phyloP scores from a whole-genome alignment of 202 grass and related monocot genomes.

The Eragrostis tef region DNA sequence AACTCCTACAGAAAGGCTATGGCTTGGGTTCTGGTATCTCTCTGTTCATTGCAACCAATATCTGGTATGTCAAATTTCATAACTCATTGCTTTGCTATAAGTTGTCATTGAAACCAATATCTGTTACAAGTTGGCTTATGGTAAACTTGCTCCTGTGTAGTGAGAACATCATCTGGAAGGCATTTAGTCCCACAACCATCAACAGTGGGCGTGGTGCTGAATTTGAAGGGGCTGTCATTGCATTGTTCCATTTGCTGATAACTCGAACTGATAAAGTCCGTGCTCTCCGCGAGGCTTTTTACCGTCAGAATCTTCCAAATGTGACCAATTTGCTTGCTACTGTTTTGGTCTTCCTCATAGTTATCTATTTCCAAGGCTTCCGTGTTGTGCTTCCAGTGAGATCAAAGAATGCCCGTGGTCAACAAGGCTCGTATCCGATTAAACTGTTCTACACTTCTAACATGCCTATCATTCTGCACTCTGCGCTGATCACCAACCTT shows the following conservation, averaged over 20 bases:
- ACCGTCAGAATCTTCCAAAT: constrained; percentile 86
- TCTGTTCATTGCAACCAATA: constrained; percentile 92
- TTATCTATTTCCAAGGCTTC: constrained; percentile 91
- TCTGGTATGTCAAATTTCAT: constrained; percentile 53
- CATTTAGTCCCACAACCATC: constrained; percentile 92
- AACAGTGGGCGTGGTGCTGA: constrained; percentile 87
- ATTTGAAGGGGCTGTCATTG: constrained; percentile 89
- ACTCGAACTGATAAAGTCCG: constrained; percentile 86
- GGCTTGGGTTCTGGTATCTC: constrained; percentile 89
- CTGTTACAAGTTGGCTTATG: constrained; percentile 25
- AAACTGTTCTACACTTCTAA: constrained; percentile 89
- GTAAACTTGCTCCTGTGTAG: constrained; percentile 45
- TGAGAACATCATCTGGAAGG: constrained; percentile 95
- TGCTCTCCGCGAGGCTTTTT: constrained; percentile 77
- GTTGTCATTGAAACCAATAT: no score
- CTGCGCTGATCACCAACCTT: constrained; percentile 81
- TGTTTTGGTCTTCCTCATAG: constrained; percentile 81
- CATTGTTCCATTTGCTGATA: constrained; percentile 84
- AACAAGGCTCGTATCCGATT: constrained; percentile 87
- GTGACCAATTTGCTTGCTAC: constrained; percentile 89
- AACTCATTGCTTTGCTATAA: constrained; percentile 16
- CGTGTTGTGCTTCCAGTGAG: constrained; percentile 82
- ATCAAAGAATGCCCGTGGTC: constrained; percentile 79
- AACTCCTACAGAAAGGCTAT: constrained; percentile 89
- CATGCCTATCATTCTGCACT: constrained; percentile 93